Evolutionary conservation across 257 asterid species (phyloP).

Genomic region (Solanum pinnatisectum): DNA sequence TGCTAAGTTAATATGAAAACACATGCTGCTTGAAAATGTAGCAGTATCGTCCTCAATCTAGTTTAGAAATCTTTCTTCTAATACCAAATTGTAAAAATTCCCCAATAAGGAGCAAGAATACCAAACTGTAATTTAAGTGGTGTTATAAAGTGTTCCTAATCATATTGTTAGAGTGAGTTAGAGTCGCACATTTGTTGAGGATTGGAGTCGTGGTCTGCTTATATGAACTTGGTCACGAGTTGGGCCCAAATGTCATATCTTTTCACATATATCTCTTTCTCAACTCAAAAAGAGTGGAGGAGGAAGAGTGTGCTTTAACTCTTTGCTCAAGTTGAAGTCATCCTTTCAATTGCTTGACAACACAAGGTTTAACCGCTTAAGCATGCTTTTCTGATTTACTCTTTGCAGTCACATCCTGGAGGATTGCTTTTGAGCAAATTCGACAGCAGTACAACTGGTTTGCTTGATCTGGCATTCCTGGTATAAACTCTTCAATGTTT

Average conservation of each 20-base stretch:
- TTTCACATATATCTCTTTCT: not conserved
- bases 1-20: not conserved
- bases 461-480: slow-evolving; percentile 64
- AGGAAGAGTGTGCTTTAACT: not conserved
- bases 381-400: not conserved
- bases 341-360: not conserved
- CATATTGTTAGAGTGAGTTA: not conserved
- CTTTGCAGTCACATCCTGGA: slow-evolving; percentile 73
- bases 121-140: not conserved
- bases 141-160: not conserved
- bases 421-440: slow-evolving; percentile 67
- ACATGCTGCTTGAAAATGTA: not conserved
- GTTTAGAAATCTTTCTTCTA: not conserved
- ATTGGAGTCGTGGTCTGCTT: not conserved
- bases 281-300: not conserved
- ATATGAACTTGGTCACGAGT: not conserved
- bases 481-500: slow-evolving; percentile 23
- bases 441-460: slow-evolving; percentile 71
- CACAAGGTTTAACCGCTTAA: not conserved
- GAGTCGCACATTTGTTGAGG: not conserved
- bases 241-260: not conserved
- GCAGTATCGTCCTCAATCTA: not conserved
- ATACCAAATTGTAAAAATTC: not conserved
- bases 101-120: too few relatives aligned
- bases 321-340: not conserved